A percentile compares a stretch with the other conserved stretches of the same genome.
These are phyloP conservation scores for Magnaporthiopsis incrustans DNA, from an alignment of 2,329 filamentous ascomycete species.

Conservation along the genomic window DNA sequence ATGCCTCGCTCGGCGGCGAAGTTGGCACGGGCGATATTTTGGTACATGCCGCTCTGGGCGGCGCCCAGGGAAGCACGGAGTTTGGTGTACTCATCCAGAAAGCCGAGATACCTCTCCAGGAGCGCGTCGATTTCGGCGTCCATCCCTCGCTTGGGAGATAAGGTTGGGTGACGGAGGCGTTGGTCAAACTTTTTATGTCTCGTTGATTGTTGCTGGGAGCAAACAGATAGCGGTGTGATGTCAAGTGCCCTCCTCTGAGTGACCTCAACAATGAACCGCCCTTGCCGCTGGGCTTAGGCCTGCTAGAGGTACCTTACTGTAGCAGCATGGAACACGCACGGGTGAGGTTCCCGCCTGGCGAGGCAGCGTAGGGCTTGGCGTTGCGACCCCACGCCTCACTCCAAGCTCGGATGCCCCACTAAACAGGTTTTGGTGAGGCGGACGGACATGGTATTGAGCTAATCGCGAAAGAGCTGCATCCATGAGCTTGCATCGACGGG, in stretches of 20 bases:
- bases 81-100: conserved; percentile 59
- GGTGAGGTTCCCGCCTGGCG: not conserved
- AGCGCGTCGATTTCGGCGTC: conserved; percentile 44
- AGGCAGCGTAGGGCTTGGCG: not conserved
- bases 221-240: not conserved
- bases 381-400: not conserved
- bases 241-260: not conserved
- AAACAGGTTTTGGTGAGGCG: not conserved
- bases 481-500: not conserved
- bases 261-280: not conserved
- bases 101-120: conserved; percentile 55
- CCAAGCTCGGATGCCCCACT: not conserved
- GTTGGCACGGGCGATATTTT: conserved; percentile 64
- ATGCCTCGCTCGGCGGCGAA: conserved; percentile 57
- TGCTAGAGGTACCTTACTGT: not conserved
- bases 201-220: not conserved
- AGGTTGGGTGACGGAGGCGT: not conserved
- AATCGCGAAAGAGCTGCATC: not conserved
- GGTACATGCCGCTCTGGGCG: conserved; percentile 48
- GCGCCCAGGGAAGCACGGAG: conserved; percentile 46
- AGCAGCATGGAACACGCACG: not conserved
- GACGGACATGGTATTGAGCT: not conserved
- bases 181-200: not conserved
- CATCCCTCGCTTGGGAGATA: not conserved
- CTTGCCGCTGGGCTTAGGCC: too few relatives aligned